Evolutionary conservation across 768 basidiomycete genomes (phyloP).

Genomic region (Plicaturopsis crispa): DNA sequence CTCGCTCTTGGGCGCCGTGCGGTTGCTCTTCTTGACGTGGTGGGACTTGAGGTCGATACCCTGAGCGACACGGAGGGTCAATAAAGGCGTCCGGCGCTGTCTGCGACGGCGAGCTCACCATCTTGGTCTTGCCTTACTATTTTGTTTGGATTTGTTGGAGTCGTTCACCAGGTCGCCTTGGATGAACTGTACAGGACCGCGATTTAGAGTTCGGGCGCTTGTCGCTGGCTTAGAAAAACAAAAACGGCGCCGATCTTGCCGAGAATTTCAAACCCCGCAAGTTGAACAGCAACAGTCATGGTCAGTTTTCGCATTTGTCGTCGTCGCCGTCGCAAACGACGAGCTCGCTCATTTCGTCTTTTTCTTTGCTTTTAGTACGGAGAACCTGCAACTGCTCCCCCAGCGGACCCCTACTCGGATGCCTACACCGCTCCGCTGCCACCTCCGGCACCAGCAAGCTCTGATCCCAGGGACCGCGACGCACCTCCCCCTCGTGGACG

Average conservation of each 20-base stretch:
- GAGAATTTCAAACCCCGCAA: no score
- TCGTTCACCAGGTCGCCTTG: no score
- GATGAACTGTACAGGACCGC: no score
- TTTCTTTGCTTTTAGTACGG: conserved; percentile 45
- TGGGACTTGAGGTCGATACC: conserved; percentile 95
- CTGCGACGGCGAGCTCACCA: conserved; percentile 61
- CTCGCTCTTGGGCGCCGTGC: conserved; percentile 96
- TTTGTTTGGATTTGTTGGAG: conserved; percentile 40
- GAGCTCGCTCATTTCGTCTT: conserved; percentile 9
- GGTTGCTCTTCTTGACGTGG: conserved; percentile 97
- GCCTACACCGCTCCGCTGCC: conserved; percentile 67
- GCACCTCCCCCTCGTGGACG: conserved; percentile 51
- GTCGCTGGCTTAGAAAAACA: no score
- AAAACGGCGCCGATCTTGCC: no score
- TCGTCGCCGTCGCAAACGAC: no score
- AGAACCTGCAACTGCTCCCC: conserved; percentile 42
- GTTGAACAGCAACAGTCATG: conserved; percentile 14
- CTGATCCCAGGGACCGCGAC: conserved; percentile 46
- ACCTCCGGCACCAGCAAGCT: conserved; percentile 32
- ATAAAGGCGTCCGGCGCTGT: conserved; percentile 16
- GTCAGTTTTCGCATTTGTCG: conserved; percentile 1
- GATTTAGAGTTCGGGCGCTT: no score
- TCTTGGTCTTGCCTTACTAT: conserved; percentile 60
- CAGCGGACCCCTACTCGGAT: conserved; percentile 78
- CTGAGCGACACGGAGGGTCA: conserved; percentile 29